phyloP scores from a whole-genome alignment of 2,329 filamentous ascomycete genomes.

The Colletotrichum falcatum region DNA sequence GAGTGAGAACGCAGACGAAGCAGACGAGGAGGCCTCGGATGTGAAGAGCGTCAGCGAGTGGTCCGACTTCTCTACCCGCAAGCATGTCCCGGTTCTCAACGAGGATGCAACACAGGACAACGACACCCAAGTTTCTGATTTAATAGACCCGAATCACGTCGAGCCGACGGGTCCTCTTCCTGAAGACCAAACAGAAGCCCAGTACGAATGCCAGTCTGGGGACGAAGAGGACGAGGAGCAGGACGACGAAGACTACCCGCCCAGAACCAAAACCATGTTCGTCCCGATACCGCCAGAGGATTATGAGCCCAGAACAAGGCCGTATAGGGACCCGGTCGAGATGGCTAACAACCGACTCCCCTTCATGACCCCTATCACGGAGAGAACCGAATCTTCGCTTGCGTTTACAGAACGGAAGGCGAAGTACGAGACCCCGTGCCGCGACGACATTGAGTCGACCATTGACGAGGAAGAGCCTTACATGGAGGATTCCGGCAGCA shows the following conservation, averaged over 20 bases:
- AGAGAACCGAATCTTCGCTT: constrained; percentile 91
- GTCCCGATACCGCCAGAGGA: constrained; percentile 87
- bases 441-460: constrained; percentile 46
- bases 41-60: constrained; percentile 80
- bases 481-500: constrained; percentile 68
- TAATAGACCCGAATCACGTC: constrained; percentile 53
- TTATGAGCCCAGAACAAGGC: constrained; percentile 81
- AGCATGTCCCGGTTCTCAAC: constrained; percentile 70
- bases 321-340: constrained; percentile 83
- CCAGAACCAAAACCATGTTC: constrained; percentile 73
- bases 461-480: constrained; percentile 49
- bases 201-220: constrained; percentile 17
- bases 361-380: constrained; percentile 99
- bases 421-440: constrained; percentile 43
- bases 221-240: constrained; percentile 47
- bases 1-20: constrained; percentile 59
- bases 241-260: constrained; percentile 55
- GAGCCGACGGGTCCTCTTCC: constrained; percentile 46
- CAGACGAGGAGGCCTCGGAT: constrained; percentile 64
- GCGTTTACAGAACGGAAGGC: constrained; percentile 49
- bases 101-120: constrained; percentile 50
- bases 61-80: constrained; percentile 86
- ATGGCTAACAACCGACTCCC: constrained; percentile 91
- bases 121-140: constrained; percentile 54
- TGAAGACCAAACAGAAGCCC: constrained; percentile 47